Base-by-base conservation (phyloP, 306 rosid genomes). In the Lathyrus aphaca region DNA sequence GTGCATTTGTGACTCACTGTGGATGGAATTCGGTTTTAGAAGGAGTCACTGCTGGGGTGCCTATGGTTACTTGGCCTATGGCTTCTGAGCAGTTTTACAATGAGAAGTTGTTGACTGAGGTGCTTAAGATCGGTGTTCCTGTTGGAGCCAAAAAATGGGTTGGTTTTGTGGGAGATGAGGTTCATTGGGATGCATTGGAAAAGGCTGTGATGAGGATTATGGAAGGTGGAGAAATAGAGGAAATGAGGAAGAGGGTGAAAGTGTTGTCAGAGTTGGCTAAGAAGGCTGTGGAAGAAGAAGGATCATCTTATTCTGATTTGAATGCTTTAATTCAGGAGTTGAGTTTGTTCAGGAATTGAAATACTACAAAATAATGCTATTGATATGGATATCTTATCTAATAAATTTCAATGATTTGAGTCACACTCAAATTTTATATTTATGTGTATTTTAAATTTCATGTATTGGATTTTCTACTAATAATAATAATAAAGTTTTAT, bases 21-120 rank as follows among this genome's bases (percentile, higher is more conserved):
- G 86, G 88, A 11, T 79, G 86, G 87, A 86, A 86, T 56, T 75
- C 92, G 12, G 72, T 69, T 0, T 58, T 86, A 19, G 92, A 84
- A 76, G 81, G n/a, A 6, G 72, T 79, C 8, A 1, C n/a, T 54
- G 78, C 56, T 0, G 84, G 86, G 48, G 74, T 82, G 2, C 82
- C 89, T 4, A 55, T 76, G 84, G 53, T 85, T 3, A 85, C 86
- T 10, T 79, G 84, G 86, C 84, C 89, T 0, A n/a, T 82, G 29
- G 3, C 2, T 0, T 76, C 79, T 0, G 79, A 82, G 14, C 89
- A 85, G 9, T 79, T 79, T 77, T 85, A 56, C 69, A 85, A 79
- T 32, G 86, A 85, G 79, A 73, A 73, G 15, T 32, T 73, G 57
- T 17, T 74, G 39, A 61, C 29, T 10, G 63, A 79, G 3, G 40